phyloP scores from a whole-genome alignment of 768 basidiomycete species.

The Mycena haematopus region DNA sequence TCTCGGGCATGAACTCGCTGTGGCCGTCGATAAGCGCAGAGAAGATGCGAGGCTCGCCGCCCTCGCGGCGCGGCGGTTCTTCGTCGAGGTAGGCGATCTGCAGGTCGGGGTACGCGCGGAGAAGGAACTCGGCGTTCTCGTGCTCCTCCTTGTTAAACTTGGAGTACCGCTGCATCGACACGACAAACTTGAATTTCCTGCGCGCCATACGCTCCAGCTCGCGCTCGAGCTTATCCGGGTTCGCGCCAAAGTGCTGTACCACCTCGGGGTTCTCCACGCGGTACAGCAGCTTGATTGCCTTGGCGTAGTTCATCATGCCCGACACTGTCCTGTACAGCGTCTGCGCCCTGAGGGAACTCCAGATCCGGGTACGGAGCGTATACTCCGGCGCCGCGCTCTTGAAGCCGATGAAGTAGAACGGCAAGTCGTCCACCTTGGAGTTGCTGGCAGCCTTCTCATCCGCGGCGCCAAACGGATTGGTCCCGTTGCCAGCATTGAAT shows the following conservation, averaged over 20 bases:
- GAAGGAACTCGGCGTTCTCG: constrained; percentile 97
- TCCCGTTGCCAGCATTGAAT: constrained; percentile 63
- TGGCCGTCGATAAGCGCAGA: constrained; percentile 98
- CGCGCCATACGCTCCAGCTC: constrained; percentile 98
- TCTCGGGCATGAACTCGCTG: constrained; percentile 92
- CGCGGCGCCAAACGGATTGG: constrained; percentile 57
- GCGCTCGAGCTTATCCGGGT: constrained; percentile 94
- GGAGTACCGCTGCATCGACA: constrained; percentile 98
- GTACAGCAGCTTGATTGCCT: constrained; percentile 98
- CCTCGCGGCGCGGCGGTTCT: constrained; percentile 92
- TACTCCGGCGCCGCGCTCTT: constrained; percentile 98
- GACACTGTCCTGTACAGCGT: constrained; percentile 99
- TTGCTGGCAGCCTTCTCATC: constrained; percentile 74
- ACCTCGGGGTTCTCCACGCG: constrained; percentile 99
- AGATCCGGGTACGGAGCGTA: constrained; percentile 97
- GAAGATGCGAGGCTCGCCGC: constrained; percentile 94
- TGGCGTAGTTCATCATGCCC: constrained; percentile 99
- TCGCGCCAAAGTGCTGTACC: constrained; percentile 96
- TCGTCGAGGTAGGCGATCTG: constrained; percentile 99
- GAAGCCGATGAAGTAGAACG: constrained; percentile 99
- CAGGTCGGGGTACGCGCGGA: constrained; percentile 97
- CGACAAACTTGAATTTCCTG: constrained; percentile 98
- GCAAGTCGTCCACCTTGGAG: constrained; percentile 89
- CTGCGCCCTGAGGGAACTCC: constrained; percentile 98
- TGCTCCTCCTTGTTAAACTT: constrained; percentile 99